Percentiles rank a stretch among this genome's conserved stretches.
These are phyloP conservation scores for Hyaloperonospora brassicae DNA, from an alignment of 352 stramenopile species.

Conservation along the genomic window DNA sequence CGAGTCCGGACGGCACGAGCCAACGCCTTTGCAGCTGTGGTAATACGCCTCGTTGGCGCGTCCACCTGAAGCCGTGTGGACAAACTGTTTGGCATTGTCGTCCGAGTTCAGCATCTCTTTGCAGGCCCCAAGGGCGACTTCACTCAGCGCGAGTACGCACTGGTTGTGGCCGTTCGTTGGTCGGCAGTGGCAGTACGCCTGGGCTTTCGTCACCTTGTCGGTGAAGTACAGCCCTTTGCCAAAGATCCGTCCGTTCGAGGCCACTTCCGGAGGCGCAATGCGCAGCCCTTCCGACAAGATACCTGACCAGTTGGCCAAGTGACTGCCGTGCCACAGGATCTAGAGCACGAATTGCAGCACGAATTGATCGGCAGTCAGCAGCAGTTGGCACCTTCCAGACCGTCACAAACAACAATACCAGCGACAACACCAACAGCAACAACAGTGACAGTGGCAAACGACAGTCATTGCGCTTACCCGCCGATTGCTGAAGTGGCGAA, in stretches of 20 bases:
- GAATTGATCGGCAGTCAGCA: too few species aligned
- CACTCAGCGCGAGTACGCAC: constrained; percentile 51
- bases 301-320: constrained; percentile 74
- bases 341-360: too few species aligned
- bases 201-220: constrained; percentile 73
- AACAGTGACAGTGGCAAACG: too few species aligned
- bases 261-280: constrained; percentile 71
- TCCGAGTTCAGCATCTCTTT: constrained; percentile 52
- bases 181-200: constrained; percentile 53
- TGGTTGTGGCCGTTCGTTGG: constrained; percentile 36
- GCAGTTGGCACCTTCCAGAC: too few species aligned
- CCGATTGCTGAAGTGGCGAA: constrained; percentile 41
- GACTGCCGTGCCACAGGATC: constrained; percentile 86
- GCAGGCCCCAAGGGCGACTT: constrained; percentile 64
- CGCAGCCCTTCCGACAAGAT: constrained; percentile 75
- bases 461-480: constrained; percentile 34
- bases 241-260: constrained; percentile 68
- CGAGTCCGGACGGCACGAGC: constrained; percentile 46
- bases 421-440: too few species aligned
- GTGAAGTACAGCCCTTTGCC: constrained; percentile 85
- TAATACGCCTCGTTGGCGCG: constrained; percentile 32
- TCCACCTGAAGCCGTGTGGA: constrained; percentile 35
- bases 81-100: constrained; percentile 40
- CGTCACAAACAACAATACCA: too few species aligned
- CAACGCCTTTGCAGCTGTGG: constrained; percentile 62